phyloP scores from a whole-genome alignment of 2,329 filamentous ascomycete species.

The Aureobasidium namibiae region DNA sequence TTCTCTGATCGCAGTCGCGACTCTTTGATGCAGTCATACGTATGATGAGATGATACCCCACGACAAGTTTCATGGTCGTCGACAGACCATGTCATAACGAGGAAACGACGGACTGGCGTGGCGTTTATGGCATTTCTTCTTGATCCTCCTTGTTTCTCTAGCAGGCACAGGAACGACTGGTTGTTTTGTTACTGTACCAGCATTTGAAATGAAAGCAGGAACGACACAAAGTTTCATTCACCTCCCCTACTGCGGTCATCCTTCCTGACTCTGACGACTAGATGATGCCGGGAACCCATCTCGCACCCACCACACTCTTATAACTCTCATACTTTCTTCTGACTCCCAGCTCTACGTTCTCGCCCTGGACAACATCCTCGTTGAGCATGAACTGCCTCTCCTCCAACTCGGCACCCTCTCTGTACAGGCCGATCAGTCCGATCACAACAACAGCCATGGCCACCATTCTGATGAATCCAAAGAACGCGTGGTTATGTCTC shows the following conservation, averaged over 20 bases:
- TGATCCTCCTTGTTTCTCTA: neutral
- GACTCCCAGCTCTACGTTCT: neutral
- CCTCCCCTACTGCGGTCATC: too few species aligned
- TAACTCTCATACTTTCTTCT: slow-evolving; percentile 11
- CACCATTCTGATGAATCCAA: neutral
- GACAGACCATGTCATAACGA: neutral
- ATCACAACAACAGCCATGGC: neutral
- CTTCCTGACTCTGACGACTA: too few species aligned
- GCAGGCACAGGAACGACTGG: neutral
- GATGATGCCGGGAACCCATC: slow-evolving; percentile 9
- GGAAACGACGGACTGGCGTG: neutral
- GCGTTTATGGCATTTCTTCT: neutral
- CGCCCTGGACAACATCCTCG: neutral
- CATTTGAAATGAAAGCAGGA: neutral
- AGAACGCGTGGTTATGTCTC: neutral
- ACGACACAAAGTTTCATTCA: neutral
- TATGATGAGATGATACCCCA: slow-evolving; percentile 9
- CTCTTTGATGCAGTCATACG: neutral
- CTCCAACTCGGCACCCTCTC: slow-evolving; percentile 6
- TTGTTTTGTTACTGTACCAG: neutral
- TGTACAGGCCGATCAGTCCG: slow-evolving; percentile 5
- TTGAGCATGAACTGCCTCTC: slow-evolving; percentile 7
- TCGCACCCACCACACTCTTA: slow-evolving; percentile 1
- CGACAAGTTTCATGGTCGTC: neutral
- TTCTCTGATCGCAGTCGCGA: neutral